Evolutionary conservation across 768 basidiomycete genomes (phyloP), one percentile per base, ranked within the genome.

Genomic region (Sporobolomyces pararoseus): DNA sequence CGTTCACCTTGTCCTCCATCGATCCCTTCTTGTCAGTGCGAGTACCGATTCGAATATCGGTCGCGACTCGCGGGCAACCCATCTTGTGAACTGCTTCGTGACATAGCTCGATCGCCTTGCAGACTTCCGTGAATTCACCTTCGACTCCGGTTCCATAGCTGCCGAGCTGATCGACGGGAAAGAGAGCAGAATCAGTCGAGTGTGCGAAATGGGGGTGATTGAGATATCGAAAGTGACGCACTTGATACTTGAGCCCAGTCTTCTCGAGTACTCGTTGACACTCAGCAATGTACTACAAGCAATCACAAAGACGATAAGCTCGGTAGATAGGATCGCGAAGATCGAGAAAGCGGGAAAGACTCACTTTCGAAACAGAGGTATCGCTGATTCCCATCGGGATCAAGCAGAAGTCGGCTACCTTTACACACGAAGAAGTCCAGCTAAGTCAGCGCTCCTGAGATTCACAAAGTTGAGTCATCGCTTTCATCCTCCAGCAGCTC

Each of bases 41-140:
- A 1, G 95, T 97, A 50, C 95, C 95, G 62, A 98, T 94, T 32
- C 95, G 88, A 68, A 97, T 89, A 80, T 98, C 94, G 17, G 58
- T 61, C 29, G 52, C 65, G 65, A 66, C 57, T 19, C 65, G 19
- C 23, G 46, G 34, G 6, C 37, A 49, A 5, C 61, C 68, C 78
- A 85, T 84, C 1, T 84, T 85, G 72, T 94, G 91, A 7, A 93
- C 88, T 2, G 90, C 91, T 31, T 84, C 84, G 77, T 98, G 95
- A 78, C 92, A 96, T 69, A 89, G 89, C 73, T 91, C 89, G 71
- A 98, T 96, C 3, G 88, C 91, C 74, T 88, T 83, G 66, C 85
- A 87, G 47, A 98, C 95, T 59, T 86, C 82, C 29, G 84, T 83
- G 91, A 91, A 97, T 0, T 90, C 88, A 7, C 93, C 92, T 79